These are phyloP conservation scores for Wallacemonas sp. DNA, from an alignment of 208 protist genomes.

Conservation along the genomic window DNA sequence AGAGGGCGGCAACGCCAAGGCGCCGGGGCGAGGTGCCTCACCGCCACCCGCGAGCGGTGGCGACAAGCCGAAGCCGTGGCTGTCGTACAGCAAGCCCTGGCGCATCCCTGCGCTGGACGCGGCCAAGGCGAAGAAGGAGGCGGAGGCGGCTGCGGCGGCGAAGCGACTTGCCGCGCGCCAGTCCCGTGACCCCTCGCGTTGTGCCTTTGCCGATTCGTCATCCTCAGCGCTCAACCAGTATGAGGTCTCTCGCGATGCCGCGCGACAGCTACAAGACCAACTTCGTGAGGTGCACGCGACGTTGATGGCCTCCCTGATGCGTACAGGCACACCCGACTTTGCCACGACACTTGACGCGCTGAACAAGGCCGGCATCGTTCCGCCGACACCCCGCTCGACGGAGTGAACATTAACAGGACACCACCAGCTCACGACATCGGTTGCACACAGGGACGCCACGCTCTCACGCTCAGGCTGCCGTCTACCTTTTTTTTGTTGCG, in stretches of 20 bases:
- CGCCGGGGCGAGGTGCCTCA: background rate
- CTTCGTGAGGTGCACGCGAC: slow-evolving; percentile 15
- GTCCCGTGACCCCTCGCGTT: slow-evolving; percentile 19
- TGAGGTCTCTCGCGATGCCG: slow-evolving; percentile 9
- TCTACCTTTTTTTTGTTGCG: background rate
- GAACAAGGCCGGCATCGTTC: slow-evolving; percentile 1
- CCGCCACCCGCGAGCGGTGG: background rate
- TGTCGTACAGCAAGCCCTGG: slow-evolving; percentile 69
- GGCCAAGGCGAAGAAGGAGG: slow-evolving; percentile 33
- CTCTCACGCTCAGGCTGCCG: too few species aligned
- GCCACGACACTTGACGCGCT: background rate
- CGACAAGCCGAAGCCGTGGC: slow-evolving; percentile 40
- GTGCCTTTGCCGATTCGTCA: slow-evolving; percentile 18
- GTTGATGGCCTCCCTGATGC: background rate
- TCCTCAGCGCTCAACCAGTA: slow-evolving; percentile 24
- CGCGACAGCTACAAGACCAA: slow-evolving; percentile 11
- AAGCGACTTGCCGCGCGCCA: slow-evolving; percentile 13
- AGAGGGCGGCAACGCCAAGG: background rate
- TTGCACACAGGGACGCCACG: too few species aligned
- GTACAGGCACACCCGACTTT: slow-evolving; percentile 13
- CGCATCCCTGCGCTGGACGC: slow-evolving; percentile 29
- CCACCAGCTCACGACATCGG: too few species aligned
- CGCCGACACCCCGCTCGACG: background rate
- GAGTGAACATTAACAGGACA: background rate
- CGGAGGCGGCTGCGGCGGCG: slow-evolving; percentile 18